Conservation (phyloP, 1,284 basidiomycete genomes). For the Pseudomicrostroma phylloplanum region DNA sequence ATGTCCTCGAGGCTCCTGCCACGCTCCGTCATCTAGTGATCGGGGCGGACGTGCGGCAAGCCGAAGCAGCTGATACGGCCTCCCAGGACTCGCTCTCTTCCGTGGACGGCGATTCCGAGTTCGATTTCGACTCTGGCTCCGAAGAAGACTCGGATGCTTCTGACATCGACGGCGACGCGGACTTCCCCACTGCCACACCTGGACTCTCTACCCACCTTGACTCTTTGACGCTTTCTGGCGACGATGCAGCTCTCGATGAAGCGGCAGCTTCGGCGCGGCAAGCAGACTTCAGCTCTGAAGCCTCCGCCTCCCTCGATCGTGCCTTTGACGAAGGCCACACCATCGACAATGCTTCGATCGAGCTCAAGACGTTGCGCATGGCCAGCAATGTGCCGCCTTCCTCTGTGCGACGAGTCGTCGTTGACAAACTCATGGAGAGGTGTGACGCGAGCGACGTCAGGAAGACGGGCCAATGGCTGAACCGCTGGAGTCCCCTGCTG, state of each 20-base stretch:
- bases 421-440: slow-evolving; percentile 53
- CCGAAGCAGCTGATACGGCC: background rate
- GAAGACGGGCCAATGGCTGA: slow-evolving; percentile 38
- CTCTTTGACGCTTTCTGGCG: slow-evolving; percentile 27
- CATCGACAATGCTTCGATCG: slow-evolving; percentile 82
- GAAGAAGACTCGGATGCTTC: slow-evolving; percentile 20
- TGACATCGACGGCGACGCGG: slow-evolving; percentile 20
- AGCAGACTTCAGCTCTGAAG: slow-evolving; percentile 70
- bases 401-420: slow-evolving; percentile 70
- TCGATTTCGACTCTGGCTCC: slow-evolving; percentile 9
- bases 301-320: slow-evolving; percentile 71
- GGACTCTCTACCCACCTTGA: slow-evolving; percentile 20
- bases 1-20: slow-evolving; percentile 23
- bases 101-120: slow-evolving; percentile 29
- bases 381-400: slow-evolving; percentile 77
- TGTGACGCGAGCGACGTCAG: slow-evolving; percentile 32
- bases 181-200: slow-evolving; percentile 33
- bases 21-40: slow-evolving; percentile 11
- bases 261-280: slow-evolving; percentile 30
- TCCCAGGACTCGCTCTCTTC: slow-evolving; percentile 30
- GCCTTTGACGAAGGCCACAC: slow-evolving; percentile 85
- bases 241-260: slow-evolving; percentile 32
- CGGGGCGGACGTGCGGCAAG: slow-evolving; percentile 2
- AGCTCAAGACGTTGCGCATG: slow-evolving; percentile 89
- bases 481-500: slow-evolving; percentile 52